Conservation (phyloP, 352 stramenopile genomes). For the Phytopythium litorale region DNA sequence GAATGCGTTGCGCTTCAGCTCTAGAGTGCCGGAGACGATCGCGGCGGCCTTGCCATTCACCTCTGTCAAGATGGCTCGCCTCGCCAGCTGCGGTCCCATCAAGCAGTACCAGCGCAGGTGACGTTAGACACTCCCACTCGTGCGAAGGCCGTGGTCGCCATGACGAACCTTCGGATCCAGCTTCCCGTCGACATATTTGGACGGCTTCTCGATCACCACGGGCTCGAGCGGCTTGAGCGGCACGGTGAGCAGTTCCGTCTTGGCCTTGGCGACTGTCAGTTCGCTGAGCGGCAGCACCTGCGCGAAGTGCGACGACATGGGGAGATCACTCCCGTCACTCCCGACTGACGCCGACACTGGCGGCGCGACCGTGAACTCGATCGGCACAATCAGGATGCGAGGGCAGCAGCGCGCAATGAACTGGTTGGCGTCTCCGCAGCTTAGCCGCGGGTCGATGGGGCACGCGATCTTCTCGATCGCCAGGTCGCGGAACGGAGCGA, state of each 20-base stretch:
- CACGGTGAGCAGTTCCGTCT: conserved; percentile 67
- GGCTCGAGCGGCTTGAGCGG: conserved; percentile 70
- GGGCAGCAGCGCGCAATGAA: conserved; percentile 78
- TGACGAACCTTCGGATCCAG: conserved; percentile 60
- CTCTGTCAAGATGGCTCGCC: conserved; percentile 54
- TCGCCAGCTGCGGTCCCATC: conserved; percentile 32
- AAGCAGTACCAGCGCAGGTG: neutral
- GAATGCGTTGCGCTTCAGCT: conserved; percentile 54
- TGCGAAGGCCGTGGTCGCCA: too few species aligned
- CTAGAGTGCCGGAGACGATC: conserved; percentile 53
- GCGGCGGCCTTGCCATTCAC: conserved; percentile 67
- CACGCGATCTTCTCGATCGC: conserved; percentile 76
- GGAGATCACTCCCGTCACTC: conserved; percentile 16
- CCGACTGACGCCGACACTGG: neutral
- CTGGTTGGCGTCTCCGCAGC: conserved; percentile 83
- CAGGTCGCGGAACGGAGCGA: conserved; percentile 52
- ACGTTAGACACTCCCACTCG: neutral
- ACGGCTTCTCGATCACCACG: conserved; percentile 60
- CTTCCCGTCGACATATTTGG: conserved; percentile 83
- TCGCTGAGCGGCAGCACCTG: conserved; percentile 73
- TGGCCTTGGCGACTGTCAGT: conserved; percentile 59
- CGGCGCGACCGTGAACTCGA: conserved; percentile 46
- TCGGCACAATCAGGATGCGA: conserved; percentile 59
- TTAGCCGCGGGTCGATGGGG: conserved; percentile 73
- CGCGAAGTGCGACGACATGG: conserved; percentile 57